Evolutionary conservation across 371 early-diverging fungal species (phyloP), one percentile per base, ranked within the genome.

Genomic region (Mucor ambiguus): DNA sequence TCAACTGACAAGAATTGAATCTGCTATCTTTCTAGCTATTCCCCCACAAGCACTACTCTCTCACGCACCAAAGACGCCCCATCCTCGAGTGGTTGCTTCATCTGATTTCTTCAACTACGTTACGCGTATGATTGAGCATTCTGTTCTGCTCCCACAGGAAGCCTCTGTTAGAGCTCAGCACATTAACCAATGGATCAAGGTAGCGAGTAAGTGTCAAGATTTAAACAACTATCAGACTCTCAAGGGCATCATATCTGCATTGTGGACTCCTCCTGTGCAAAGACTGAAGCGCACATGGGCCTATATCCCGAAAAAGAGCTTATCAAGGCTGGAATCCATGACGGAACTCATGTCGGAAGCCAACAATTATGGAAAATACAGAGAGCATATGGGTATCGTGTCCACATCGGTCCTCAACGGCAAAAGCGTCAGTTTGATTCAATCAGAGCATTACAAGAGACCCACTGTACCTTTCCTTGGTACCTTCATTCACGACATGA

Each of bases 101-200:
- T 87, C 92, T 20, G 93, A 92, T 62, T 91, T 92, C 71, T 94
- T 94, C 83, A 94, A 94, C 66, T 93, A 92, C 64, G 61, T 92
- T 28, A 91, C 93, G 6, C 85, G 94, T 6, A 65, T 88, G 61
- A 86, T 94, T 44, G 94, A 94, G 68, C 84, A 84, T 62, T 85
- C 91, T 6, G 84, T 94, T 43, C 71, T 94, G 30, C 77, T 85
- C 22, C 87, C 88, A 0, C 77, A 81, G 29, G 85, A 84, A 32
- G 84, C 90, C 6, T 80, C 87, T 4, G 83, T 82, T 9, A 83
- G 94, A 4, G 91, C 91, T 0, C 85, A 85, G 57, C 81, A 80
- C 22, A 87, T 93, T 28, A 81, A 88, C 55, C 78, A 84, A 59
- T 94, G 94, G 94, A 86, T 89, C 59, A 91, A 92, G 68, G 86